phyloP scores from a whole-genome alignment of 805 yeast genomes.

The Lipomyces spencermartinsiae region DNA sequence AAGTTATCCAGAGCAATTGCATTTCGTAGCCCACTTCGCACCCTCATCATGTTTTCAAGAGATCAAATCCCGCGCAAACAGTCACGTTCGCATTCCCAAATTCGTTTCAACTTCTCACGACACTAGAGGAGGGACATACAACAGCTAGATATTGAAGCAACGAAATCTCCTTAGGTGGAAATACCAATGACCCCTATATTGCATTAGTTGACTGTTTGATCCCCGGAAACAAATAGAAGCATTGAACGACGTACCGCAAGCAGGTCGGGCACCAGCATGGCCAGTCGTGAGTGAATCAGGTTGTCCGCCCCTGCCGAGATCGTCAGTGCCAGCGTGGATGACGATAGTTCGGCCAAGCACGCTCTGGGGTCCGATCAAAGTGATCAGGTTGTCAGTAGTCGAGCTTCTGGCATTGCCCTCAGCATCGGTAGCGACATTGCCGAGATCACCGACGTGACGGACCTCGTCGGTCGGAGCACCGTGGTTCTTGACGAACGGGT shows the following conservation, averaged over 20 bases:
- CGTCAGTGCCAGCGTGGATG: conserved; percentile 86
- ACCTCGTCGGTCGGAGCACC: conserved; percentile 84
- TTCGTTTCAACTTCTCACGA: background rate
- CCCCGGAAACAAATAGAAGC: background rate
- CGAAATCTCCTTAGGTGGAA: conserved; percentile 30
- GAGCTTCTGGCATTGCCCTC: conserved; percentile 91
- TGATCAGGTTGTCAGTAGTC: conserved; percentile 75
- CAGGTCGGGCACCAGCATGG: conserved; percentile 94
- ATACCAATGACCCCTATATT: conserved; percentile 40
- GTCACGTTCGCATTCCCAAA: background rate
- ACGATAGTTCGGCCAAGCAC: conserved; percentile 90
- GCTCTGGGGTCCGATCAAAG: conserved; percentile 85
- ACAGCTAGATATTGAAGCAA: background rate
- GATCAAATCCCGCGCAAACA: background rate
- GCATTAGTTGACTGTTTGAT: background rate
- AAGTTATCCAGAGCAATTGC: background rate
- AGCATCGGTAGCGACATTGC: conserved; percentile 89
- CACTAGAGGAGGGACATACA: background rate
- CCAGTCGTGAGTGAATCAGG: conserved; percentile 90
- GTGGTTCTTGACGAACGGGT: conserved; percentile 86
- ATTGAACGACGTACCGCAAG: conserved; percentile 72
- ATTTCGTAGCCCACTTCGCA: background rate
- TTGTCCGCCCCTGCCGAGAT: conserved; percentile 88
- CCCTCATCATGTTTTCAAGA: background rate
- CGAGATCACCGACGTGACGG: conserved; percentile 96